phyloP scores from a whole-genome alignment of 1,284 basidiomycete species.

The Sanghuangporus baumii region DNA sequence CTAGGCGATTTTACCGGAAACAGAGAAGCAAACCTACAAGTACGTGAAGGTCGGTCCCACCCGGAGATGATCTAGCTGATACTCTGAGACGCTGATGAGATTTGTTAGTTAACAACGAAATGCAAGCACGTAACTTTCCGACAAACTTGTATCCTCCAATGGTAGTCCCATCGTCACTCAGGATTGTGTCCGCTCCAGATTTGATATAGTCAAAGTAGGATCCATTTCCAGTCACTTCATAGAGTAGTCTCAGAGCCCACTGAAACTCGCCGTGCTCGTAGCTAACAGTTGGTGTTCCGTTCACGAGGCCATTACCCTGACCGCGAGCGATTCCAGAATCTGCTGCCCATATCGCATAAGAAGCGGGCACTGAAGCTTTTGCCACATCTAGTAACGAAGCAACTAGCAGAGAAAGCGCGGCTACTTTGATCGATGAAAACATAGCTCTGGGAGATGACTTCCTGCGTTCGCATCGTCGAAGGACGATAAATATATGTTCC shows the following conservation, averaged over 20 bases:
- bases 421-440: not conserved
- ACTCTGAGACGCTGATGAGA: constrained; percentile 5
- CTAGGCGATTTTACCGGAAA: not conserved
- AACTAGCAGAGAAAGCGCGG: not conserved
- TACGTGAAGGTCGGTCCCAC: constrained; percentile 13
- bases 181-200: constrained; percentile 33
- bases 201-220: constrained; percentile 39
- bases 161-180: constrained; percentile 33
- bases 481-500: not conserved
- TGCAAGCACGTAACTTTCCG: constrained; percentile 21
- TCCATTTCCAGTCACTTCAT: constrained; percentile 34
- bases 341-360: constrained; percentile 39
- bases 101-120: constrained; percentile 23
- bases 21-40: not conserved
- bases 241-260: constrained; percentile 34
- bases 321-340: constrained; percentile 37
- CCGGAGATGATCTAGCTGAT: constrained; percentile 17
- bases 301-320: constrained; percentile 38
- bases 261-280: constrained; percentile 42
- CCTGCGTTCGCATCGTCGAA: not conserved
- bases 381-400: not conserved
- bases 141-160: constrained; percentile 33
- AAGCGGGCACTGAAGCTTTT: constrained; percentile 25
- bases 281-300: constrained; percentile 30
- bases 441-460: not conserved